These are phyloP conservation scores for Citrus cavaleriei DNA, from an alignment of 345 rosid genomes.

Conservation along the genomic window DNA sequence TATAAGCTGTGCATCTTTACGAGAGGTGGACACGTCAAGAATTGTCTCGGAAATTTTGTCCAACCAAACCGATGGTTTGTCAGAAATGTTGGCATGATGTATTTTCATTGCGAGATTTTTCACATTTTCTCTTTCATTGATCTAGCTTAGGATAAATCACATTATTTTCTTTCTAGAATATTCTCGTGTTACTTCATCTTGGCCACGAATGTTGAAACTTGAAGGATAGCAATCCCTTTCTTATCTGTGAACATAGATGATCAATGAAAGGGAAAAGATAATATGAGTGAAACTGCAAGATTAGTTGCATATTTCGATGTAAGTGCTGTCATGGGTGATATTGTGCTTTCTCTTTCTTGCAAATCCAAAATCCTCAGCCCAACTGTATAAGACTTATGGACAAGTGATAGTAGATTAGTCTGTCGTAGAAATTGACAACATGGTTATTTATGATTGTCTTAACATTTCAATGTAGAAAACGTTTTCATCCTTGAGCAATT, in stretches of 20 bases:
- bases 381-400: not conserved
- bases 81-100: not conserved
- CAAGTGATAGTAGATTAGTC: not conserved
- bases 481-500: not conserved
- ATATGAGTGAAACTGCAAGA: not conserved
- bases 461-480: not conserved
- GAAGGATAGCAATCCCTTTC: not conserved
- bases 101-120: not conserved
- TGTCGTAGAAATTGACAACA: not conserved
- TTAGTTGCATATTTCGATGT: not conserved
- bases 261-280: not conserved
- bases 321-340: not conserved
- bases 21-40: conserved; percentile 23
- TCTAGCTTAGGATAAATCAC: not conserved
- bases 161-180: not conserved
- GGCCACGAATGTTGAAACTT: not conserved
- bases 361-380: not conserved
- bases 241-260: not conserved
- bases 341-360: not conserved
- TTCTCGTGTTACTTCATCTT: not conserved
- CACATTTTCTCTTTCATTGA: not conserved
- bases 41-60: conserved; percentile 21
- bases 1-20: conserved; percentile 20
- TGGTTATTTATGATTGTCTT: not conserved
- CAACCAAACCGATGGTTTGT: not conserved